A percentile compares a stretch with the other conserved stretches of the same genome.
phyloP scores from a whole-genome alignment of 192 early-diverging fungal genomes.

The Dispira parvispora region DNA sequence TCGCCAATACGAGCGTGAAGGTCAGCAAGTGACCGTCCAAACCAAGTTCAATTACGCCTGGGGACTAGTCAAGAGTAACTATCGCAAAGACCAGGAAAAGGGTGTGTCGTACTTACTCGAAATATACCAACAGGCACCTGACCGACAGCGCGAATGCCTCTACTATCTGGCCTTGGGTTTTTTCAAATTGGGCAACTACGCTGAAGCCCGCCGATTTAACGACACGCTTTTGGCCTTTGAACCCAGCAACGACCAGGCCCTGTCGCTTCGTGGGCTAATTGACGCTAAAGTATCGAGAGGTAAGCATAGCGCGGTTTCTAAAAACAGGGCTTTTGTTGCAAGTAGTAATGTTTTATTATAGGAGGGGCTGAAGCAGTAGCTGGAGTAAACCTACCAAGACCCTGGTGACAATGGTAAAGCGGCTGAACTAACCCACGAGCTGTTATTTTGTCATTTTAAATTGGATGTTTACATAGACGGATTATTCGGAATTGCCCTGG shows the following conservation, averaged over 20 bases:
- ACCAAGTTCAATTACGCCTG: constrained; percentile 97
- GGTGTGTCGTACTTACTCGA: constrained; percentile 68
- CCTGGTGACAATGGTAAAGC: constrained; percentile 8
- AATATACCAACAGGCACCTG: constrained; percentile 67
- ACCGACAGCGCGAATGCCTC: constrained; percentile 81
- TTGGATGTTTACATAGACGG: constrained; percentile 39
- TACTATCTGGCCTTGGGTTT: constrained; percentile 87
- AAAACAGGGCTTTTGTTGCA: background rate
- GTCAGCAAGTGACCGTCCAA: constrained; percentile 51
- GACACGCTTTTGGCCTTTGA: constrained; percentile 69
- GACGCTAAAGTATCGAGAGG: constrained; percentile 63
- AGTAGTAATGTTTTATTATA: background rate
- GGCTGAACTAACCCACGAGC: background rate
- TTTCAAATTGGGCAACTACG: constrained; percentile 80
- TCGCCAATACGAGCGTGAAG: constrained; percentile 54
- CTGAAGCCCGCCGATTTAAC: constrained; percentile 62
- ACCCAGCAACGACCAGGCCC: constrained; percentile 68
- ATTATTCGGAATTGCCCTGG: constrained; percentile 73
- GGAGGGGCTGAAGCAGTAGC: background rate
- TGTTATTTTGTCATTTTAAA: background rate
- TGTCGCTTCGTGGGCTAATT: constrained; percentile 51
- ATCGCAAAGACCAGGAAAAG: constrained; percentile 45
- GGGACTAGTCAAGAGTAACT: constrained; percentile 62
- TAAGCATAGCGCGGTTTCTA: constrained; percentile 12
- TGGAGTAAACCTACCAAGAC: background rate